Conservation (phyloP, 331 rosid genomes). For the Rhamnella rubrinervis region DNA sequence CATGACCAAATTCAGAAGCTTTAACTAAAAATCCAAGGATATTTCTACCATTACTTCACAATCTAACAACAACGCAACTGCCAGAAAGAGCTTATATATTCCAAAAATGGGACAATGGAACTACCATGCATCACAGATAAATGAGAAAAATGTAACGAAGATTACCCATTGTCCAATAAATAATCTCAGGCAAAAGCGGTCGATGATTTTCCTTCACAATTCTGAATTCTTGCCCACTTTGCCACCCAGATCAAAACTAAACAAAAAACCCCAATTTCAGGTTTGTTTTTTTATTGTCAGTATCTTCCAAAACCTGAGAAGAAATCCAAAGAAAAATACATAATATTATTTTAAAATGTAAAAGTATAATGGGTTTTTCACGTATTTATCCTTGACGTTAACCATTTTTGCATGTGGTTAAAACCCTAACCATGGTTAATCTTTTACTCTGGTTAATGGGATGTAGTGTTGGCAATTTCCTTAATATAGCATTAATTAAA, state of each 20-base stretch:
- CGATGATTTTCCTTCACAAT: constrained; percentile 23
- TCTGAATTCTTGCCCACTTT: not conserved
- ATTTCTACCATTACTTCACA: constrained; percentile 11
- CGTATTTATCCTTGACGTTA: not conserved
- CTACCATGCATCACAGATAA: not conserved
- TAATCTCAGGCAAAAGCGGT: constrained; percentile 16
- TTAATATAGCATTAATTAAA: not conserved
- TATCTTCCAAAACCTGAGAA: constrained; percentile 9
- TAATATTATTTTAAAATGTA: not conserved
- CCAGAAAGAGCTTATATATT: not conserved
- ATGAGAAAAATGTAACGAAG: not conserved
- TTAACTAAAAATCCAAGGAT: constrained; percentile 23
- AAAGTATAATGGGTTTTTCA: not conserved
- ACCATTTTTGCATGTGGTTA: constrained; percentile 8
- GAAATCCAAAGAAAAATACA: not conserved
- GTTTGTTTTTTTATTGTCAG: constrained; percentile 6
- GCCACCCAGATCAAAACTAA: constrained; percentile 23
- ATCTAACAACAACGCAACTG: constrained; percentile 19
- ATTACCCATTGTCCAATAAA: constrained; percentile 21
- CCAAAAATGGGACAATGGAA: constrained; percentile 12
- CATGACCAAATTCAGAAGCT: constrained; percentile 24
- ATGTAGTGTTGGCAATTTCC: not conserved
- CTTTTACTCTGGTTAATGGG: constrained; percentile 8
- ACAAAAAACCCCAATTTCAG: constrained; percentile 9
- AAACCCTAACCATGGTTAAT: constrained; percentile 19